Percentiles rank a stretch among this genome's conserved stretches.
Conservation (phyloP, 306 rosid species). For the Vicia villosa region DNA sequence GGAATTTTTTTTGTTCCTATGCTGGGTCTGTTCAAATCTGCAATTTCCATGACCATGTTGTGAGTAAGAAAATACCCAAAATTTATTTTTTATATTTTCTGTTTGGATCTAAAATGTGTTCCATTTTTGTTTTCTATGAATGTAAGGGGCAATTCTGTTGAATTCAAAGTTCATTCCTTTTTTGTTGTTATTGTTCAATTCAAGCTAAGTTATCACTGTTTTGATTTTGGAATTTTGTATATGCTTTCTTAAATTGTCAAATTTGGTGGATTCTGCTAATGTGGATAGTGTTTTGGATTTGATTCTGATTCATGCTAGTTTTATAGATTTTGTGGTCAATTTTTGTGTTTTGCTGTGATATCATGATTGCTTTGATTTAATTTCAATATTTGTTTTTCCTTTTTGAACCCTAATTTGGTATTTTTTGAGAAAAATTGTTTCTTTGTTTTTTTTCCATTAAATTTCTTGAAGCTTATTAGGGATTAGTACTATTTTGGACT, state of each 20-base stretch:
- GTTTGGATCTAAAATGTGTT: slow-evolving; percentile 44
- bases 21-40: slow-evolving; percentile 36
- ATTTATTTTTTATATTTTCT: slow-evolving; percentile 7
- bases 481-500: slow-evolving; percentile 16
- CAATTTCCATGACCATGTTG: slow-evolving; percentile 23
- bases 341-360: slow-evolving; percentile 13
- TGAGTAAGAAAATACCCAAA: slow-evolving; percentile 26
- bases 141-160: not conserved
- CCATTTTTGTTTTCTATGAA: not conserved
- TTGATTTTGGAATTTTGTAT: not conserved
- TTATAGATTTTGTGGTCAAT: not conserved
- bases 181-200: not conserved
- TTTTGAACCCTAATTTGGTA: not conserved
- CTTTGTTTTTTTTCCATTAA: slow-evolving; percentile 10
- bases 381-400: not conserved
- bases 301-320: slow-evolving; percentile 24
- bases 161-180: slow-evolving; percentile 3
- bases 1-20: not conserved
- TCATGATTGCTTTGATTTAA: too few relatives aligned
- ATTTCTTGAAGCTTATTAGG: slow-evolving; percentile 1
- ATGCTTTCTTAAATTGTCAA: slow-evolving; percentile 25
- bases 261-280: slow-evolving; percentile 11
- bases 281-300: slow-evolving; percentile 24
- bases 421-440: slow-evolving; percentile 1
- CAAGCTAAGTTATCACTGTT: slow-evolving; percentile 3